Evolutionary conservation across 768 basidiomycete genomes (phyloP).

Genomic region (Phaeotremella skinneri): DNA sequence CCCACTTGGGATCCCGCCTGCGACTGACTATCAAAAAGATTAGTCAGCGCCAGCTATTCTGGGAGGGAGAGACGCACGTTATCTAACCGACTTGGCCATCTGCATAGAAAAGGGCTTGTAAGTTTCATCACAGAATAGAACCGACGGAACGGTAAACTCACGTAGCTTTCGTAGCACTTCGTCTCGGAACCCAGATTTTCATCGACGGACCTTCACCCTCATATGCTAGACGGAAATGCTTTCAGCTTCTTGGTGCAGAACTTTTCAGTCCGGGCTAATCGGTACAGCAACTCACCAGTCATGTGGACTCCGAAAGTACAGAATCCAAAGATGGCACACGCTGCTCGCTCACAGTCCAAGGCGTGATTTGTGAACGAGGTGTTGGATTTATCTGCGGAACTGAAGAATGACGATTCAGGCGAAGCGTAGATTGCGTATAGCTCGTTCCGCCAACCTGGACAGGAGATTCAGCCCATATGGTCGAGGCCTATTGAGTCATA

Average conservation of each 20-base stretch:
- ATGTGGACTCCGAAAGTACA: conserved; percentile 91
- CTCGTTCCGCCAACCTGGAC: conserved; percentile 70
- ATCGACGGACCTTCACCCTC: conserved; percentile 53
- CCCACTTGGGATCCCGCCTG: conserved; percentile 85
- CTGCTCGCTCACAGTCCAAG: conserved; percentile 86
- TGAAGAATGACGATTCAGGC: conserved; percentile 30
- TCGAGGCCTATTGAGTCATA: too few species aligned
- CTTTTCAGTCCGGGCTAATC: not conserved
- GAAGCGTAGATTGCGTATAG: conserved; percentile 60
- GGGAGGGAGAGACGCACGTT: conserved; percentile 55
- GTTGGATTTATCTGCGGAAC: not conserved
- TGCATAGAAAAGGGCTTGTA: conserved; percentile 7
- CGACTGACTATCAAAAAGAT: conserved; percentile 51
- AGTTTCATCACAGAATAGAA: not conserved
- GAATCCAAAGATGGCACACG: conserved; percentile 82
- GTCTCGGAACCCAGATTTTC: conserved; percentile 81
- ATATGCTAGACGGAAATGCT: conserved; percentile 26
- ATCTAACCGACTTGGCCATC: conserved; percentile 82
- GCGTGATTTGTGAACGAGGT: conserved; percentile 59
- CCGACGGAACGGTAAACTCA: too few species aligned
- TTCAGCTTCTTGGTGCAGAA: not conserved
- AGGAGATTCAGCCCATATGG: not conserved
- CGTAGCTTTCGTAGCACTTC: conserved; percentile 85
- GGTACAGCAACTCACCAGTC: conserved; percentile 54
- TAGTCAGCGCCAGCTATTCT: not conserved